Evolutionary conservation across 164 flowering plant species (phyloP).

Genomic region (Vitis vinifera): ASM3070453v1 NC_081814.1:19546501-19547000

Average conservation of each 20-base stretch:
- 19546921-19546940: too few relatives aligned
- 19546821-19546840: slow-evolving; percentile 58
- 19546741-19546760: too few relatives aligned
- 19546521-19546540: slow-evolving; percentile 16
- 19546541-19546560: slow-evolving; percentile 4
- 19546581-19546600: slow-evolving; percentile 25
- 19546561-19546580: slow-evolving; percentile 15
- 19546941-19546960: too few relatives aligned
- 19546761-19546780: slow-evolving; percentile 55
- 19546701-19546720: too few relatives aligned
- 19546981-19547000: slow-evolving; percentile 48
- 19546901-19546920: too few relatives aligned
- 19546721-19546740: too few relatives aligned
- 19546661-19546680: slow-evolving; percentile 27
- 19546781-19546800: slow-evolving; percentile 63
- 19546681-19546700: too few relatives aligned
- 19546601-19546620: too few relatives aligned
- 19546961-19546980: neutral
- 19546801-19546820: slow-evolving; percentile 45
- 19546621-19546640: too few relatives aligned
- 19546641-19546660: slow-evolving; percentile 31
- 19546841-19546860: slow-evolving; percentile 61
- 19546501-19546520: slow-evolving; percentile 41
- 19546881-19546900: too few relatives aligned
- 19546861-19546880: slow-evolving; percentile 61